Conservation (phyloP, 768 basidiomycete species). For the Fomitopsis pulvina region DNA sequence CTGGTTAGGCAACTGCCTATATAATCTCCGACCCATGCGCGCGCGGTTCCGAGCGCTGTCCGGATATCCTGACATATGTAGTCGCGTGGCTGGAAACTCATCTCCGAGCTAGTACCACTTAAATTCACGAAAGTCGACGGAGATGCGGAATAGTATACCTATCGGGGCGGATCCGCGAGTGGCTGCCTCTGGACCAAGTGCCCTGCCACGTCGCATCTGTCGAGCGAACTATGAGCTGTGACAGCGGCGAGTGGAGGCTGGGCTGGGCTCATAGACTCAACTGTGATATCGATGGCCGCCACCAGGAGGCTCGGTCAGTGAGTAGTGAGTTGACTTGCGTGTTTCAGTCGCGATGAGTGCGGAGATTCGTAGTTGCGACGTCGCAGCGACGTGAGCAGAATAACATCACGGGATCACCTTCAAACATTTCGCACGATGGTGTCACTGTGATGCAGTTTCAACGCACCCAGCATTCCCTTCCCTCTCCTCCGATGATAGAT, state of each 20-base stretch:
- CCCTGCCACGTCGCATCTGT: neutral
- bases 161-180: neutral
- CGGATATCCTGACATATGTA: neutral
- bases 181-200: neutral
- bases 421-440: neutral
- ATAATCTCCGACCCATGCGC: slow-evolving; percentile 1
- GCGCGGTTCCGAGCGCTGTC: neutral
- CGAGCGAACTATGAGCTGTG: neutral
- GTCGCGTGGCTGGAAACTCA: neutral
- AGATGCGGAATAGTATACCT: neutral
- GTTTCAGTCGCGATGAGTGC: too few species aligned
- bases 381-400: neutral
- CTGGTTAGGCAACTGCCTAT: neutral
- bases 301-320: neutral
- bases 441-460: neutral
- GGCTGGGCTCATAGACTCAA: neutral
- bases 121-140: neutral
- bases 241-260: neutral
- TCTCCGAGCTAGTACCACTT: neutral
- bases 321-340: neutral
- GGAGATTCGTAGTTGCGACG: too few species aligned
- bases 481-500: too few species aligned
- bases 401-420: neutral
- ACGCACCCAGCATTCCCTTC: neutral
- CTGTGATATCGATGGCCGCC: neutral